Percentiles rank a stretch among this genome's conserved stretches.
These are phyloP conservation scores for Pythium phragmiticola DNA, from an alignment of 352 stramenopile genomes.

Conservation along the genomic window DNA sequence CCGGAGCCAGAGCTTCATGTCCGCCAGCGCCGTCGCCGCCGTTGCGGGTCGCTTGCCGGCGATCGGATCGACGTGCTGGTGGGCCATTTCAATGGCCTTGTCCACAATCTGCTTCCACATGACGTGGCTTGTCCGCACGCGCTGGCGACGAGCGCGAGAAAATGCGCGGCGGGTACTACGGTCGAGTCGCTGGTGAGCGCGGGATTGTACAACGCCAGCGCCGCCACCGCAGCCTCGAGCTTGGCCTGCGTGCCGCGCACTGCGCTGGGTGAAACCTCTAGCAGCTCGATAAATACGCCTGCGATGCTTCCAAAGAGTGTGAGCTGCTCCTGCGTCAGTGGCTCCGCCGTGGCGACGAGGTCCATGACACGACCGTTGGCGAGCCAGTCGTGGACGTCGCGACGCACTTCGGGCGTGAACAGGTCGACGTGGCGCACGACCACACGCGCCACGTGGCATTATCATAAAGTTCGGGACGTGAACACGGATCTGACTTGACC, in stretches of 20 bases:
- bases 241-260: conserved; percentile 59
- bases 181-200: conserved; percentile 19
- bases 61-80: conserved; percentile 66
- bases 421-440: conserved; percentile 50
- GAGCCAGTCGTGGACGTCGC: conserved; percentile 58
- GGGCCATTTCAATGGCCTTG: conserved; percentile 54
- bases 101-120: conserved; percentile 69
- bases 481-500: conserved; percentile 7
- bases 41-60: conserved; percentile 47
- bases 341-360: conserved; percentile 28
- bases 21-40: conserved; percentile 27
- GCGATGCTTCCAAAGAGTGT: conserved; percentile 35
- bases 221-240: conserved; percentile 51
- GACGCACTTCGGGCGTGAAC: conserved; percentile 54
- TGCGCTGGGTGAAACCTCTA: conserved; percentile 53
- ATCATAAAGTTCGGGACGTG: no score
- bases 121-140: conserved; percentile 58
- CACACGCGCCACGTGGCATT: conserved; percentile 33
- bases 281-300: conserved; percentile 42
- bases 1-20: conserved; percentile 65
- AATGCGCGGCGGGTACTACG: conserved; percentile 32
- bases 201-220: conserved; percentile 34
- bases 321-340: conserved; percentile 28
- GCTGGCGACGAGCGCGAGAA: conserved; percentile 50
- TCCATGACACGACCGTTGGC: conserved; percentile 44